Conservation (phyloP, 1,139 yeast genomes). For the Lodderomyces metapsilosis region DNA sequence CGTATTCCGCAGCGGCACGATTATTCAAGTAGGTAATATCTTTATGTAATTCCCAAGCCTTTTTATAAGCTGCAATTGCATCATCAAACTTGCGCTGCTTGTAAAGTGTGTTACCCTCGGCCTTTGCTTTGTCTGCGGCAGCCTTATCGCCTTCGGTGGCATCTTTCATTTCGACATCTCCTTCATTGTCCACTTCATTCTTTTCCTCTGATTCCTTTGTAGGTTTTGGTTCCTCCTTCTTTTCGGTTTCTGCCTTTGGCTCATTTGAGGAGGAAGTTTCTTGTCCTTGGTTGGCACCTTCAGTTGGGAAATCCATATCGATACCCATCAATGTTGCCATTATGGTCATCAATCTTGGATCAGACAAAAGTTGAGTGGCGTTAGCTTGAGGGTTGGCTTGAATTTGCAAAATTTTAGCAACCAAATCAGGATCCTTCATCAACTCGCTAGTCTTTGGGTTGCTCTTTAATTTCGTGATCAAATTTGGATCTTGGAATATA, state of each 20-base stretch:
- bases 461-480: constrained; percentile 68
- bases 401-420: constrained; percentile 64
- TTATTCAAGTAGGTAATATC: constrained; percentile 95
- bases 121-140: constrained; percentile 77
- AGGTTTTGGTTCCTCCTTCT: constrained; percentile 17
- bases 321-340: constrained; percentile 87
- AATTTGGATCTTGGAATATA: constrained; percentile 77
- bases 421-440: constrained; percentile 85
- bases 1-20: constrained; percentile 96
- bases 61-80: constrained; percentile 81
- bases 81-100: constrained; percentile 88
- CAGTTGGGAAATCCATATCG: constrained; percentile 56
- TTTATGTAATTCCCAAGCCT: constrained; percentile 79
- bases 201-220: constrained; percentile 18
- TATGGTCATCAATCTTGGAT: constrained; percentile 85
- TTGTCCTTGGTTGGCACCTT: constrained; percentile 19
- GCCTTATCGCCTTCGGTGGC: constrained; percentile 28
- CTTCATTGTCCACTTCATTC: constrained; percentile 18
- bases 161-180: constrained; percentile 36
- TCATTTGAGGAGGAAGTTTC: constrained; percentile 13
- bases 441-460: constrained; percentile 87
- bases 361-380: constrained; percentile 63
- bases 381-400: constrained; percentile 75
- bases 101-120: constrained; percentile 83
- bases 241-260: constrained; percentile 18